A percentile compares a stretch with the other conserved stretches of the same genome.
Conservation (phyloP, 768 basidiomycete species). For the Boletus tomentosulus region DNA sequence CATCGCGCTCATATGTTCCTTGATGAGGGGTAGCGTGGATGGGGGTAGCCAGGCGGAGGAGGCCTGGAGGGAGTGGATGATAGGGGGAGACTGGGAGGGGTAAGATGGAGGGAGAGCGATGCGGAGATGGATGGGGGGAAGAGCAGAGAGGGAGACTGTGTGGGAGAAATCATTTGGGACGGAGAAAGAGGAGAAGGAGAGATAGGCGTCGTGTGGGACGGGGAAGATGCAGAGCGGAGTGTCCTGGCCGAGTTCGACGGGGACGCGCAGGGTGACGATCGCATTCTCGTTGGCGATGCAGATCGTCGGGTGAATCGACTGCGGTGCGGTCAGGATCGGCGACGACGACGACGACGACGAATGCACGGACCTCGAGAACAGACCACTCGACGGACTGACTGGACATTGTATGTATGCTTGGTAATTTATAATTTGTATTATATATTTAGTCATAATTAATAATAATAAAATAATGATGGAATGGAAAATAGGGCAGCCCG, state of each 20-base stretch:
- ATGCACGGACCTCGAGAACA: slow-evolving; percentile 23
- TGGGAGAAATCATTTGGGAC: neutral
- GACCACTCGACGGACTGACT: slow-evolving; percentile 13
- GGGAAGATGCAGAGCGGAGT: slow-evolving; percentile 36
- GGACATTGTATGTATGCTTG: slow-evolving; percentile 1
- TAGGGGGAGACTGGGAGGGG: slow-evolving; percentile 51
- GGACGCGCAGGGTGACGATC: slow-evolving; percentile 45
- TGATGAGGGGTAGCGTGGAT: slow-evolving; percentile 31
- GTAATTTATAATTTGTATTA: neutral
- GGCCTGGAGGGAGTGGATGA: slow-evolving; percentile 50
- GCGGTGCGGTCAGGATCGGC: neutral
- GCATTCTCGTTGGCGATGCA: slow-evolving; percentile 44
- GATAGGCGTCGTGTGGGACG: slow-evolving; percentile 8
- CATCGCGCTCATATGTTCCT: slow-evolving; percentile 42
- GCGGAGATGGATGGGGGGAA: slow-evolving; percentile 63
- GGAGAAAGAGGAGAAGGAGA: neutral
- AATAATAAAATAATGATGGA: neutral
- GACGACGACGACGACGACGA: slow-evolving; percentile 1
- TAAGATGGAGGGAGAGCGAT: slow-evolving; percentile 52
- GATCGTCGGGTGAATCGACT: slow-evolving; percentile 78
- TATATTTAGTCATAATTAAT: neutral
- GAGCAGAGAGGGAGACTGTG: slow-evolving; percentile 38
- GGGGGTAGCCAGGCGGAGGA: slow-evolving; percentile 57
- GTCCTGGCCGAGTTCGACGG: slow-evolving; percentile 53
- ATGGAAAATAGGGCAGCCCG: slow-evolving; percentile 2